Conservation (phyloP, 108 stramenopile genomes). For the Aurantiochytrium sp. region DNA sequence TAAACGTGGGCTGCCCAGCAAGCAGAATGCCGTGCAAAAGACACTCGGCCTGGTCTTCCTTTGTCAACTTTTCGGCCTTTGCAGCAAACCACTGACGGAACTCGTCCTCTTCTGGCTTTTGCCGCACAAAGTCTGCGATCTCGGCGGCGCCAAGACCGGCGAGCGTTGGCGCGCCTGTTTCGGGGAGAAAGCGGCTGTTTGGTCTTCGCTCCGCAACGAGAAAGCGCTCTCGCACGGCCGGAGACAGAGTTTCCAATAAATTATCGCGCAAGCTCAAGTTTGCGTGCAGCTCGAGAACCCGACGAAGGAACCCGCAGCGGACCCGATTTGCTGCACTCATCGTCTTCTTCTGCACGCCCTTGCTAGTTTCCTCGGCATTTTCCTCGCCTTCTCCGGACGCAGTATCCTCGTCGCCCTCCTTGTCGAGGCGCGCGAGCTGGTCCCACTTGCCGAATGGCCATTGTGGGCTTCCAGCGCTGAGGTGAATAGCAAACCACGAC, state of each 20-base stretch:
- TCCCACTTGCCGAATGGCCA: conserved; percentile 10
- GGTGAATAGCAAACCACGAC: neutral
- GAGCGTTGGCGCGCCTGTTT: neutral
- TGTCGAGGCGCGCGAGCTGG: neutral
- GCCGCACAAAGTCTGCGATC: neutral
- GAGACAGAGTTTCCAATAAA: neutral
- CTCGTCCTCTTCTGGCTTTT: neutral
- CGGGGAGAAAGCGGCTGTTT: neutral
- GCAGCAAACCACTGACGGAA: neutral
- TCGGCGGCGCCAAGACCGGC: neutral
- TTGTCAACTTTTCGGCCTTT: neutral
- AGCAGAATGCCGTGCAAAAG: neutral
- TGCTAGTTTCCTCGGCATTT: too few relatives aligned
- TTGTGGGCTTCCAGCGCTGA: neutral
- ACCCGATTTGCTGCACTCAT: neutral
- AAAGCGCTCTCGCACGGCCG: neutral
- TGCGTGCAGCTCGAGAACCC: neutral
- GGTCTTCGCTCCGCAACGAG: neutral
- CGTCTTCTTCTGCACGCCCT: too few relatives aligned
- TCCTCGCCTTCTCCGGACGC: too few relatives aligned
- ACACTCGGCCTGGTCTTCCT: neutral
- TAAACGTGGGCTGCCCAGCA: neutral
- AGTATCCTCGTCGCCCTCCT: too few relatives aligned
- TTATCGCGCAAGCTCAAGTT: neutral
- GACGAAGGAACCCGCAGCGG: neutral